Evolutionary conservation across 2,329 filamentous ascomycete species (phyloP).

Genomic region (Cordyceps farinosa): DNA sequence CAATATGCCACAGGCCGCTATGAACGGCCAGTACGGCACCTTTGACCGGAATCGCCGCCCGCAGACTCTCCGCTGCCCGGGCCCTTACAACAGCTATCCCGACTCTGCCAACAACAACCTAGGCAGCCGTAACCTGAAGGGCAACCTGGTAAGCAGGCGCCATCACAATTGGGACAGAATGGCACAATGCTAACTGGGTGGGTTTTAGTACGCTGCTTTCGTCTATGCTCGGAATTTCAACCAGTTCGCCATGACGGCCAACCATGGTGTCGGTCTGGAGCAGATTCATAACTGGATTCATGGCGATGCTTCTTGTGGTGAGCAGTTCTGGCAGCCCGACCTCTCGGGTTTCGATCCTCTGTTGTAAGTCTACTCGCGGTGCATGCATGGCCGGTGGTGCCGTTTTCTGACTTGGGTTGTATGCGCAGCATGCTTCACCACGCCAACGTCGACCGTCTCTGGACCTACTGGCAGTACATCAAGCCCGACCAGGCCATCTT

Average conservation of each 20-base stretch:
- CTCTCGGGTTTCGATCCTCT: constrained; percentile 36
- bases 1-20: constrained; percentile 36
- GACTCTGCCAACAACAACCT: constrained; percentile 29
- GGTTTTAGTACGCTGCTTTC: constrained; percentile 30
- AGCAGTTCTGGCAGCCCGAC: constrained; percentile 29
- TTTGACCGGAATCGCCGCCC: constrained; percentile 23
- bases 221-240: constrained; percentile 26
- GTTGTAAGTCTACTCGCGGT: constrained; percentile 24
- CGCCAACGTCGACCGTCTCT: constrained; percentile 55
- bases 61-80: constrained; percentile 30
- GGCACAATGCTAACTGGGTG: constrained; percentile 20
- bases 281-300: constrained; percentile 31
- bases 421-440: constrained; percentile 34
- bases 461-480: constrained; percentile 44
- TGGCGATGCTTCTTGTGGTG: constrained; percentile 26
- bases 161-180: no score
- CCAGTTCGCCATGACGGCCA: constrained; percentile 23
- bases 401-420: background rate
- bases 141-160: constrained; percentile 30
- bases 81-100: constrained; percentile 29
- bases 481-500: constrained; percentile 28
- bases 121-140: constrained; percentile 26
- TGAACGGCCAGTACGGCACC: constrained; percentile 32
- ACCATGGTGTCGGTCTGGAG: constrained; percentile 31
- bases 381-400: background rate